These are phyloP conservation scores for Diplodia corticola DNA, from an alignment of 2,329 filamentous ascomycete species.

Conservation along the genomic window DNA sequence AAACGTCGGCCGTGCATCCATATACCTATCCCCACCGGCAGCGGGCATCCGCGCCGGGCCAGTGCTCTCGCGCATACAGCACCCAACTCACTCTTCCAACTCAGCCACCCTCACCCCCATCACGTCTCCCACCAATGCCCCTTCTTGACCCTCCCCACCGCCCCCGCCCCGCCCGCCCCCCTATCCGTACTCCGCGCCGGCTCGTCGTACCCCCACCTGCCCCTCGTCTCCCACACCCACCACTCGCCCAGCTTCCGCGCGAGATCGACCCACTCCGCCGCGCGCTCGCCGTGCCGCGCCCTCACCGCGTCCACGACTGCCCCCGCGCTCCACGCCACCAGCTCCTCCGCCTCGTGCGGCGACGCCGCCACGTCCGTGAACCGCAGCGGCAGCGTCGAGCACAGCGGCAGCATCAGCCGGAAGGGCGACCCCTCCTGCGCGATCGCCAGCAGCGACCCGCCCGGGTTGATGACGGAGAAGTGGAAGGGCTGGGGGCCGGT, in stretches of 20 bases:
- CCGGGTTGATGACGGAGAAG: slow-evolving; percentile 32
- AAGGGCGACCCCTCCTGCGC: slow-evolving; percentile 28
- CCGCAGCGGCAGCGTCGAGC: slow-evolving; percentile 30
- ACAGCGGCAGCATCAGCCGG: slow-evolving; percentile 31
- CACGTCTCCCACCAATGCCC: slow-evolving; percentile 32
- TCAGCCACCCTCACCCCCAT: neutral
- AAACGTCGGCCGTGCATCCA: too few species aligned
- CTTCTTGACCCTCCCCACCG: slow-evolving; percentile 28
- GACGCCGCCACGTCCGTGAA: slow-evolving; percentile 37
- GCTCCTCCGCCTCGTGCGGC: slow-evolving; percentile 35
- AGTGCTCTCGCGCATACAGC: too few species aligned
- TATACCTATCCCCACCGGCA: too few species aligned
- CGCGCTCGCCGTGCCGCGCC: slow-evolving; percentile 34
- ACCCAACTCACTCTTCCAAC: too few species aligned
- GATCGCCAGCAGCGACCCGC: slow-evolving; percentile 29
- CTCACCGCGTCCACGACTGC: slow-evolving; percentile 32
- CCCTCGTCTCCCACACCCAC: slow-evolving; percentile 41
- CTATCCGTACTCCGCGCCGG: slow-evolving; percentile 30
- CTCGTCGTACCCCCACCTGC: slow-evolving; percentile 29
- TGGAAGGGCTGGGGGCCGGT: slow-evolving; percentile 34
- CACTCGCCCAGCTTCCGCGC: slow-evolving; percentile 42
- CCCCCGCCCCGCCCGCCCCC: slow-evolving; percentile 25
- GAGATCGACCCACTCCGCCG: slow-evolving; percentile 38
- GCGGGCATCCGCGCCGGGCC: too few species aligned
- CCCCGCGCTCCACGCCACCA: slow-evolving; percentile 28